Evolutionary conservation across 192 early-diverging fungal species (phyloP), one percentile per base, ranked within the genome.

Genomic region (Ambispora gerdemannii): DNA sequence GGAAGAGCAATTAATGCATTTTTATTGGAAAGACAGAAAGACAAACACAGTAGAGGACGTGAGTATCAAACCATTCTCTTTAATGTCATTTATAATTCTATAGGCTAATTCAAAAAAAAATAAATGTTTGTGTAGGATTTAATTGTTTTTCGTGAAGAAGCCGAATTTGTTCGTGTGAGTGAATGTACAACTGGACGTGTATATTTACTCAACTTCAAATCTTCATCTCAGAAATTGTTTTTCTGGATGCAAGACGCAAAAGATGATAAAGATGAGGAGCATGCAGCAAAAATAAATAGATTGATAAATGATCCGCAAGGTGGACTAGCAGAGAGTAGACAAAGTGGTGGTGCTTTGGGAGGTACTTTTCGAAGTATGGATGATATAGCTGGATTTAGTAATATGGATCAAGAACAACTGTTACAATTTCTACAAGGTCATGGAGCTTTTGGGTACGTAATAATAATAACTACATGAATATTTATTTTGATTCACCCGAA

Each of bases 241-340:
- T 93, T 90, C 65, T 95, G 93, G 93, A 84, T 92, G 80, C 93
- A 95, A 74, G 85, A 83, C 47, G 71, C 77, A 4, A 85, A 88
- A 51, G 76, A 81, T 19, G 81, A 83, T 19, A 80, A 78, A 33
- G 91, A 91, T 75, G 64, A 76, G 15, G 81, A 81, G 55, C 66
- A 89, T n/a, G 76, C 84, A 10, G 70, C 70, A 22, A 74, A 75
- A 19, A 82, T 90, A 43, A 94, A 91, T 67, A 49, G 73, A 10
- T 61, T 87, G 56, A 80, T 92, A 52, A 86, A 81, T 55, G 65
- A 67, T 67, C 65, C 65, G 32, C 65, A 67, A 52, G 49, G 50
- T 35, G 67, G 51, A 38, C 30, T 69, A n/a, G 52, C 67, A 1
- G 67, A 69, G 38, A 69, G 53, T 13, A 69, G 67, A 36, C 67